A percentile compares a stretch with the other conserved stretches of the same genome.
These are phyloP conservation scores for Eucalyptus curtisii DNA, from an alignment of 345 rosid species.

Conservation along the genomic window DNA sequence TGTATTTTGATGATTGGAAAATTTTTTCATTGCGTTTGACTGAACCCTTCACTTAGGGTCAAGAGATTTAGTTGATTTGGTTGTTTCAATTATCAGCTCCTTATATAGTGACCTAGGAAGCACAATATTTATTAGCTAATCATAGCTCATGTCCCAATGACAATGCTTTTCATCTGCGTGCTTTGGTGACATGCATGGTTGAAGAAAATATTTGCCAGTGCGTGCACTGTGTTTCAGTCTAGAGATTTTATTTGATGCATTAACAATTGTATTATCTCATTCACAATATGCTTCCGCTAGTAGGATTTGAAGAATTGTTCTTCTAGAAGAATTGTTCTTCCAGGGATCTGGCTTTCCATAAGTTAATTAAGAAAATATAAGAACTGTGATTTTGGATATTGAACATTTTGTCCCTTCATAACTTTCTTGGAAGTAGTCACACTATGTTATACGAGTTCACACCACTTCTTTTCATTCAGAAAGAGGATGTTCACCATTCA, in stretches of 20 bases:
- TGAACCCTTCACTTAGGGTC: not conserved
- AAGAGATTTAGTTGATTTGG: not conserved
- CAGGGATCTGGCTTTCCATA: not conserved
- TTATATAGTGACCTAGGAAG: not conserved
- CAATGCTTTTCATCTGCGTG: not conserved
- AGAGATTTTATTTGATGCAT: not conserved
- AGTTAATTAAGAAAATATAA: not conserved
- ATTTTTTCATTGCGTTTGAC: not conserved
- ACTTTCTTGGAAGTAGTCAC: not conserved
- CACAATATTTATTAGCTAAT: not conserved
- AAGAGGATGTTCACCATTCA: slow-evolving; percentile 99
- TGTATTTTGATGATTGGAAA: not conserved
- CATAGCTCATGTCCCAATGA: not conserved
- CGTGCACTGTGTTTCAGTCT: not conserved
- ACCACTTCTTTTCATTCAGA: slow-evolving; percentile 25
- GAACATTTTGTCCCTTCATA: not conserved
- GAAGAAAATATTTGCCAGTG: not conserved
- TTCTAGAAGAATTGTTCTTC: not conserved
- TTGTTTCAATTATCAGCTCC: not conserved
- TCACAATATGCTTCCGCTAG: not conserved
- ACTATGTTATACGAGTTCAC: not conserved
- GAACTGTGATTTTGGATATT: not conserved
- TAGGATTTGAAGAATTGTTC: not conserved
- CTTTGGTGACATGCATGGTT: not conserved
- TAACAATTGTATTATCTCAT: not conserved